phyloP scores from a whole-genome alignment of 2,329 filamentous ascomycete species.

The Colletotrichum cereale region DNA sequence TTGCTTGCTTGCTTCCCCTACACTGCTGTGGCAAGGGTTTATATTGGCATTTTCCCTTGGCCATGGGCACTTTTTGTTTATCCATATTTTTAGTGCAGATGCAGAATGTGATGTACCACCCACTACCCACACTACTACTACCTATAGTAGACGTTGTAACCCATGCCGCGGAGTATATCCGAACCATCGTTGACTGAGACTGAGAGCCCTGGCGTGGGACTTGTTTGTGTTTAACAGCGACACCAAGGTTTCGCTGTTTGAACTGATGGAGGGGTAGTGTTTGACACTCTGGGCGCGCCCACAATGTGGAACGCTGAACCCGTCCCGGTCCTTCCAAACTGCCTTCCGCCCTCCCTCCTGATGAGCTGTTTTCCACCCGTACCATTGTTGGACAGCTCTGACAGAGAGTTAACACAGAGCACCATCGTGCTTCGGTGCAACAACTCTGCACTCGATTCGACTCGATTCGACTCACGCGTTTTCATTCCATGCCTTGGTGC shows the following conservation, averaged over 20 bases:
- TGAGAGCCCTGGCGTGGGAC: not conserved
- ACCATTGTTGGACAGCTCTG: not conserved
- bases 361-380: not conserved
- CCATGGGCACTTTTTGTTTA: not conserved
- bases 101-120: not conserved
- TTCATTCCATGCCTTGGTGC: not conserved
- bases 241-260: slow-evolving; percentile 12
- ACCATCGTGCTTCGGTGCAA: not conserved
- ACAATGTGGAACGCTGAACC: not conserved
- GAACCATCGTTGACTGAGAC: not conserved
- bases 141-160: not conserved
- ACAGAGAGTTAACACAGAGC: not conserved
- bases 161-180: not conserved
- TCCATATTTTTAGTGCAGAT: not conserved
- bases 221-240: slow-evolving; percentile 12
- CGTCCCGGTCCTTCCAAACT: not conserved
- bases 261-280: not conserved
- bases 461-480: not conserved
- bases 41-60: not conserved
- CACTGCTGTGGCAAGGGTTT: slow-evolving; percentile 4
- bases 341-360: not conserved
- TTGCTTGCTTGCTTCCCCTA: not conserved
- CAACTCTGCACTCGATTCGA: not conserved
- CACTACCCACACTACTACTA: not conserved
- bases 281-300: slow-evolving; percentile 3